Evolutionary conservation across 225 moss, liverwort and hornwort genomes (phyloP), one percentile per base, ranked within the genome.

Genomic region (Straminergon stramineum): DNA sequence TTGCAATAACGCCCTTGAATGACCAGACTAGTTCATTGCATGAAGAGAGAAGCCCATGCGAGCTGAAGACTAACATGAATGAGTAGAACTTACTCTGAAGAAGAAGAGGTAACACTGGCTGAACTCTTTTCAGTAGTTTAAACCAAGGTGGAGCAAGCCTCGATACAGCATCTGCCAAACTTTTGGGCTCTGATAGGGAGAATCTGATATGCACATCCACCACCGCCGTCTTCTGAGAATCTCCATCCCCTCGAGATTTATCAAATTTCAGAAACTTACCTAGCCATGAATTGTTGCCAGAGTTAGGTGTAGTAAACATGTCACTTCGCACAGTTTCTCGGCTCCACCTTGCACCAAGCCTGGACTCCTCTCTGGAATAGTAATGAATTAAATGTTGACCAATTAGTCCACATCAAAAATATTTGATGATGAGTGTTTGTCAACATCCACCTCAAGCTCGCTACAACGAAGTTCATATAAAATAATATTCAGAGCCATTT

Each of bases 141-240:
- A 90, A 88, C 93, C 92, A 93, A 82, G 86, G 77, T 34, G 91
- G 87, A 71, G 82, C 65, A 39, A 90, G 75, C 19, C 43, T 89
- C 41, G 19, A 85, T 37, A 84, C 63, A 74, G 85, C 75, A 90
- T 85, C 78, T 80, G 84, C 61, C 66, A 90, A 58, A 61, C 43
- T 89, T 71, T 83, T 85, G 13, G 92, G 92, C 55, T 79, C 51
- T 56, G 91, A 92, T 43, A 93, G 67, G 70, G 92, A 90, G 22
- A 94, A 78, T 68, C 90, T 91, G 75, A 92, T 87, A 69, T 91
- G 92, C 35, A 94, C 80, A 89, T 94, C 92, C 89, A 93, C 87
- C 26, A 94, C 87, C 48, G 89, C 84, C 34, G 83, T 60, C 89
- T 91, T 83, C 45, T 90, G 87, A n/a, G 89, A 69, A 64, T 93